phyloP scores from a whole-genome alignment of 2,329 filamentous ascomycete genomes.

The Colletotrichum theobromicola region DNA sequence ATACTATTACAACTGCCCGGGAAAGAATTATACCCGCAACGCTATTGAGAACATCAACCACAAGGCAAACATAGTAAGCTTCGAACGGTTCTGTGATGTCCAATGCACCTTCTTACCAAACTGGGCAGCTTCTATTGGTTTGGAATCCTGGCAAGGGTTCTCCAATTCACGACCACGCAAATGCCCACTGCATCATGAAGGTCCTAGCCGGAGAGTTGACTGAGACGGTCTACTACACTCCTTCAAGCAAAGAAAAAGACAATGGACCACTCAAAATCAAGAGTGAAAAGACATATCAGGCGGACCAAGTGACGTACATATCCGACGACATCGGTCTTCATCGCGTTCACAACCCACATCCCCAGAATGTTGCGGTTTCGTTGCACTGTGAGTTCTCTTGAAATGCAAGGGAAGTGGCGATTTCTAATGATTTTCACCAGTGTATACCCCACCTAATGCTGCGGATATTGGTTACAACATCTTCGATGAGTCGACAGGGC shows the following conservation, averaged over 20 bases:
- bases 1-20: background rate
- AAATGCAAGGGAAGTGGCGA: rapidly evolving
- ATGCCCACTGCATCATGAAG: background rate
- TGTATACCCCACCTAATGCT: background rate
- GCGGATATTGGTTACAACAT: background rate
- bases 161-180: background rate
- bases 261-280: background rate
- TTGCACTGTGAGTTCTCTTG: background rate
- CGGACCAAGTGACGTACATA: background rate
- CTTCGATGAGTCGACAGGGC: background rate
- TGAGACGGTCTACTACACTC: background rate
- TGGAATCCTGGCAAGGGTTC: background rate
- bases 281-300: background rate
- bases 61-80: background rate
- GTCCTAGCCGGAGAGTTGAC: background rate
- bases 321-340: background rate
- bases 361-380: background rate
- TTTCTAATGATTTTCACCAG: background rate
- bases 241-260: background rate
- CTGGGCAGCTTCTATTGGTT: background rate
- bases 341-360: background rate
- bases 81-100: rapidly evolving
- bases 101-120: background rate
- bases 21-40: background rate
- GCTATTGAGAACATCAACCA: background rate